Conservation (phyloP, 805 yeast genomes). For the Schizosaccharomyces octosporus region DNA sequence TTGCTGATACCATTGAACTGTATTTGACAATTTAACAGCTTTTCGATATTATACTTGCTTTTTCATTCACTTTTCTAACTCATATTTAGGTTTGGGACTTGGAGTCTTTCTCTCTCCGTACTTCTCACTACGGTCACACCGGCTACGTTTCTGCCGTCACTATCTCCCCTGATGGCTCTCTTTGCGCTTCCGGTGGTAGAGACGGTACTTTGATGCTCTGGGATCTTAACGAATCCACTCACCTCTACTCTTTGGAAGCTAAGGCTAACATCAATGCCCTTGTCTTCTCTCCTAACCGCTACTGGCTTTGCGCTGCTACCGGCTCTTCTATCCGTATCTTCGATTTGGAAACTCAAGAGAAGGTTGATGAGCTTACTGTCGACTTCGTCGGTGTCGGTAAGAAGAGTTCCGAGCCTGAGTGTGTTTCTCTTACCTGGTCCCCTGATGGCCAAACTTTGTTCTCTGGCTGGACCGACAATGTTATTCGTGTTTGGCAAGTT, state of each 20-base stretch:
- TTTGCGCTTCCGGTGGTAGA: slow-evolving; percentile 98
- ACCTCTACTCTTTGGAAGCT: slow-evolving; percentile 80
- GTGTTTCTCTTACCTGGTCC: slow-evolving; percentile 96
- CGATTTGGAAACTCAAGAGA: slow-evolving; percentile 83
- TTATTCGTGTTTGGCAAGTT: slow-evolving; percentile 99
- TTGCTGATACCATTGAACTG: not conserved
- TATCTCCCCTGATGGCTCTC: slow-evolving; percentile 97
- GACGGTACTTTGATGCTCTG: slow-evolving; percentile 96
- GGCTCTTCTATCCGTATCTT: slow-evolving; percentile 91
- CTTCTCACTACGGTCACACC: slow-evolving; percentile 97
- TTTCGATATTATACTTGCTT: not conserved
- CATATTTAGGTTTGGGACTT: slow-evolving; percentile 74
- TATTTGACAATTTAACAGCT: no score
- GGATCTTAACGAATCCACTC: slow-evolving; percentile 70
- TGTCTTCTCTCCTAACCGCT: slow-evolving; percentile 99
- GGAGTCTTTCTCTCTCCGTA: slow-evolving; percentile 56
- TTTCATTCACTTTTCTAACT: not conserved
- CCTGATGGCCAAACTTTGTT: slow-evolving; percentile 98
- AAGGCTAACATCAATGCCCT: slow-evolving; percentile 94
- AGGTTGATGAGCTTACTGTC: slow-evolving; percentile 94
- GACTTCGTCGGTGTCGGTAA: slow-evolving; percentile 66
- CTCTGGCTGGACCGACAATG: slow-evolving; percentile 99
- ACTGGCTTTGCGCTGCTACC: slow-evolving; percentile 99
- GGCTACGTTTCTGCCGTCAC: slow-evolving; percentile 94
- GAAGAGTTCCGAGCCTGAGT: slow-evolving; percentile 92